A percentile compares a stretch with the other conserved stretches of the same genome.
phyloP scores from a whole-genome alignment of 371 early-diverging fungal species.

The Mortierella sp. region DNA sequence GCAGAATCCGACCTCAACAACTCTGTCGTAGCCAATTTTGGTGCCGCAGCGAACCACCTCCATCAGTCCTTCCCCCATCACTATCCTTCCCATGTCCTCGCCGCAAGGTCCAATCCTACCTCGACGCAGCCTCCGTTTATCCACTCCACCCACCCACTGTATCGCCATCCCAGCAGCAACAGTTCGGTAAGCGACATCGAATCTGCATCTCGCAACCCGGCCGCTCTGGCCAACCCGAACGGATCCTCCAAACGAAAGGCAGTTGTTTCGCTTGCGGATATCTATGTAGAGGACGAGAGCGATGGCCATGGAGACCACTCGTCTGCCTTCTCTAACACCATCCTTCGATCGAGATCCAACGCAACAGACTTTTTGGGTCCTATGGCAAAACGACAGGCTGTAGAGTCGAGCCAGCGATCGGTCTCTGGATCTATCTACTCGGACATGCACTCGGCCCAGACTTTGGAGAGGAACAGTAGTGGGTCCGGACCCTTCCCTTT shows the following conservation, averaged over 20 bases:
- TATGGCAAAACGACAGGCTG: constrained; percentile 1
- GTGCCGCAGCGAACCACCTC: constrained; percentile 86
- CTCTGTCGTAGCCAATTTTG: constrained; percentile 73
- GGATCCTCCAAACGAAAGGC: constrained; percentile 27
- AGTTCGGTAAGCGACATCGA: constrained; percentile 16
- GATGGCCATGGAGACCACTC: constrained; percentile 2
- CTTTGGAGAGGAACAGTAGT: constrained; percentile 4
- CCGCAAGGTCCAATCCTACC: constrained; percentile 2
- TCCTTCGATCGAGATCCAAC: background rate
- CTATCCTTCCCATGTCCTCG: constrained; percentile 12
- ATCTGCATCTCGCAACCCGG: constrained; percentile 1
- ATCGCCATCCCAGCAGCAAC: constrained; percentile 16
- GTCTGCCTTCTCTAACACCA: constrained; percentile 13
- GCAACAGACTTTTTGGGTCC: background rate
- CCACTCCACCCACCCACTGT: constrained; percentile 27
- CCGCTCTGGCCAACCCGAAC: constrained; percentile 6
- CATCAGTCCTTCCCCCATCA: constrained; percentile 80
- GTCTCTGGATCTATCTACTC: constrained; percentile 2
- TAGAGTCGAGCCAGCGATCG: constrained; percentile 18
- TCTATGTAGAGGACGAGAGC: constrained; percentile 29
- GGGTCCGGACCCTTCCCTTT: constrained; percentile 2
- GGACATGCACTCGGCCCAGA: background rate
- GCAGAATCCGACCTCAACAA: constrained; percentile 37
- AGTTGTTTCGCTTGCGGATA: constrained; percentile 28
- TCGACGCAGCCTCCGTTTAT: constrained; percentile 18